A percentile compares a stretch with the other conserved stretches of the same genome.
Conservation (phyloP, 73 alveolate genomes). For the Paramecium biaurelia region DNA sequence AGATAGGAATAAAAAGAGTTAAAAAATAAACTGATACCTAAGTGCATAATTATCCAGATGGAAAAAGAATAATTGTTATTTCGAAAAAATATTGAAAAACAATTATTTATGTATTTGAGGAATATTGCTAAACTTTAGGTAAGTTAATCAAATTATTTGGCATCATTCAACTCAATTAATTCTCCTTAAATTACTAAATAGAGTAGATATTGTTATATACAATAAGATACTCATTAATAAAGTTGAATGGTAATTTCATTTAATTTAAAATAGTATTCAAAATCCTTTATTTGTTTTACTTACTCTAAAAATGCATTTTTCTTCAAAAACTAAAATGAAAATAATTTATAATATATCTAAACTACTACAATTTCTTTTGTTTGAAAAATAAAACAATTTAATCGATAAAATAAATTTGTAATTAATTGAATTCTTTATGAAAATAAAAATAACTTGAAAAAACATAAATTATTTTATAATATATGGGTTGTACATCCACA, state of each 20-base stretch:
- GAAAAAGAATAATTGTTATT: background rate
- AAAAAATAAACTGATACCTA: background rate
- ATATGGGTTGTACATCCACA: slow-evolving; percentile 11
- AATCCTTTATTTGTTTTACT: background rate
- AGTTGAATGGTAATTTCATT: background rate
- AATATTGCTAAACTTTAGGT: background rate
- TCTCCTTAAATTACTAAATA: background rate
- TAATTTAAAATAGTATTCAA: background rate
- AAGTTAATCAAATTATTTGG: background rate
- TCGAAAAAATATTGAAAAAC: background rate
- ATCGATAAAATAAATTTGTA: background rate
- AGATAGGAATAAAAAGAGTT: background rate
- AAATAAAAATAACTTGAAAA: background rate
- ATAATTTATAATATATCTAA: background rate
- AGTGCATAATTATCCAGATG: background rate
- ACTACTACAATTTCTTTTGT: background rate
- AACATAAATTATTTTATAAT: background rate
- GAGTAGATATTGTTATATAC: background rate
- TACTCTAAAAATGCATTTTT: background rate
- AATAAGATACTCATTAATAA: background rate
- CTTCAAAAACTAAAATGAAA: background rate
- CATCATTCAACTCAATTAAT: background rate
- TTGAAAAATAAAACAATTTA: no score
- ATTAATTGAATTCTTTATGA: background rate
- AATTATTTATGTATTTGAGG: background rate